phyloP scores from a whole-genome alignment of 331 rosid species.

The Acacia pycnantha region DNA sequence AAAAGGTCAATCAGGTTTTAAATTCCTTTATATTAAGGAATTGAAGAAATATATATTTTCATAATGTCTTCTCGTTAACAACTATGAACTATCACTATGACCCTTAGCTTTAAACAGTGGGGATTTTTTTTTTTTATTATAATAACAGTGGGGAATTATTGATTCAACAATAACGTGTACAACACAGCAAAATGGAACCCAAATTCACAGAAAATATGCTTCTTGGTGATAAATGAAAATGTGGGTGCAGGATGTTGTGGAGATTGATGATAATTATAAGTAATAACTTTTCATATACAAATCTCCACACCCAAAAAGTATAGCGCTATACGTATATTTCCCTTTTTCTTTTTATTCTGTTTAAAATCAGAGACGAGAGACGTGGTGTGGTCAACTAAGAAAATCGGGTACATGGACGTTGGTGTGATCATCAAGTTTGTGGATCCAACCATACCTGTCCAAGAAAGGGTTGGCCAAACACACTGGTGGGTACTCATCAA shows the following conservation, averaged over 20 bases:
- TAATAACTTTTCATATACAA: not conserved
- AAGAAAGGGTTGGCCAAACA: constrained; percentile 75
- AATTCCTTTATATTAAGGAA: no score
- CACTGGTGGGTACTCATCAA: constrained; percentile 68
- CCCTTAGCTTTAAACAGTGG: no score
- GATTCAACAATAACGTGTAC: constrained; percentile 24
- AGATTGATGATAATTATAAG: not conserved
- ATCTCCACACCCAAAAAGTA: not conserved
- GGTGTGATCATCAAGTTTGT: constrained; percentile 46
- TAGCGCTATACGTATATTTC: not conserved
- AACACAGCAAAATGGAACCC: constrained; percentile 34
- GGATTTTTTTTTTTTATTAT: no score
- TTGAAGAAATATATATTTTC: not conserved
- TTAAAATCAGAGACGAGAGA: not conserved
- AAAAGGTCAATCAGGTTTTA: no score
- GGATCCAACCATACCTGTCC: constrained; percentile 84
- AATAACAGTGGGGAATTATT: constrained; percentile 11
- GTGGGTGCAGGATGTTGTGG: not conserved
- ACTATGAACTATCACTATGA: not conserved
- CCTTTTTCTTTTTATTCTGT: not conserved
- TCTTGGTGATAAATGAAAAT: not conserved
- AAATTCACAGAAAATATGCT: constrained; percentile 2
- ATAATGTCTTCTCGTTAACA: not conserved
- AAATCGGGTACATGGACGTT: constrained; percentile 38
- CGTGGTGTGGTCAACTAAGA: not conserved